These are phyloP conservation scores for Strobilomyces echinocephalus DNA, from an alignment of 768 basidiomycete genomes.

Conservation along the genomic window DNA sequence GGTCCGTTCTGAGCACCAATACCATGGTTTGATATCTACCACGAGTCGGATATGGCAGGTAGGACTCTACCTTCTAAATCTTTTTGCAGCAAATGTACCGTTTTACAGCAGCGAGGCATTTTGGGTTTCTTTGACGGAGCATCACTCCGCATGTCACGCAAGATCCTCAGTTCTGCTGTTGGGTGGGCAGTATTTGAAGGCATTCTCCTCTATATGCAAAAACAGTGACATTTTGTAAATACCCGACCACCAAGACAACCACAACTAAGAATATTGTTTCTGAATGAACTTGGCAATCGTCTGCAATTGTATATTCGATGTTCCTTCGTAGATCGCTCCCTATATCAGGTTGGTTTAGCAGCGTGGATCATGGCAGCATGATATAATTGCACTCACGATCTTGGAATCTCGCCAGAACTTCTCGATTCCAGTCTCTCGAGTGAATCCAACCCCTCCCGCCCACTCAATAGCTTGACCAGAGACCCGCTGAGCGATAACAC, in stretches of 20 bases:
- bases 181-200: conserved; percentile 92
- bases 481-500: conserved; percentile 84
- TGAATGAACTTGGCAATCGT: conserved; percentile 93
- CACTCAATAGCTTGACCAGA: conserved; percentile 91
- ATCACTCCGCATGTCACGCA: conserved; percentile 76
- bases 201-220: conserved; percentile 55
- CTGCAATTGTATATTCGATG: conserved; percentile 96
- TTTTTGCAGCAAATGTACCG: background rate
- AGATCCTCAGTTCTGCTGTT: conserved; percentile 84
- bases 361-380: background rate
- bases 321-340: conserved; percentile 92
- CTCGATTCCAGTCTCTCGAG: conserved; percentile 91
- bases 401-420: conserved; percentile 97
- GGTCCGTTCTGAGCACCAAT: conserved; percentile 73
- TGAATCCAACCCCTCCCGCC: conserved; percentile 92
- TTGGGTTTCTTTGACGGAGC: conserved; percentile 83
- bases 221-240: conserved; percentile 5
- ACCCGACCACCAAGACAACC: background rate
- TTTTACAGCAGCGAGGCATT: conserved; percentile 67
- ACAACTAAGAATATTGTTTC: conserved; percentile 65
- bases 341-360: conserved; percentile 26
- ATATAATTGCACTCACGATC: conserved; percentile 55
- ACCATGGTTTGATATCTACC: conserved; percentile 67
- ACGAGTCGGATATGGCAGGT: conserved; percentile 66
- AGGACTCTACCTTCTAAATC: background rate